These are phyloP conservation scores for Penicillium parvum DNA, from an alignment of 495 filamentous ascomycete species.

Conservation along the genomic window DNA sequence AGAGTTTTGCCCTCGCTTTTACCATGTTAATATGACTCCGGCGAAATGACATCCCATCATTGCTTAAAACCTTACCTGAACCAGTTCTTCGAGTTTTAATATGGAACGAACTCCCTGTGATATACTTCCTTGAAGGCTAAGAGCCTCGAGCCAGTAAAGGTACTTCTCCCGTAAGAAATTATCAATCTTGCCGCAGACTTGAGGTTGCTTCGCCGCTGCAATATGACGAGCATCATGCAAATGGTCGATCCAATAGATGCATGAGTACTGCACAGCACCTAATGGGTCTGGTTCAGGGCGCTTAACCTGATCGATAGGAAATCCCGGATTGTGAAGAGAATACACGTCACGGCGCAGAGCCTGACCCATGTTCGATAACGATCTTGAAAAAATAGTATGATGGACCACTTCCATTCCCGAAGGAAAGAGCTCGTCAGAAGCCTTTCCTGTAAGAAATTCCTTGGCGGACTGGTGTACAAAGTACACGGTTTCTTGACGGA, in stretches of 20 bases:
- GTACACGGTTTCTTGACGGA: constrained; percentile 24
- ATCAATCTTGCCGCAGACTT: constrained; percentile 11
- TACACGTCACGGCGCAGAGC: constrained; percentile 20
- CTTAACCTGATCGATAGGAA: not conserved
- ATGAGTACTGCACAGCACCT: constrained; percentile 24
- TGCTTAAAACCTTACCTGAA: constrained; percentile 9
- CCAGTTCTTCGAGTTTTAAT: constrained; percentile 5
- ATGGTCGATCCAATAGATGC: constrained; percentile 40
- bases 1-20: not conserved
- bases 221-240: constrained; percentile 2
- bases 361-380: constrained; percentile 16
- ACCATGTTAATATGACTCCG: not conserved
- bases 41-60: not conserved
- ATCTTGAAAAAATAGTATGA: constrained; percentile 25
- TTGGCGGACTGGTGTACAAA: constrained; percentile 45
- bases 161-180: constrained; percentile 23
- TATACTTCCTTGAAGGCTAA: constrained; percentile 24
- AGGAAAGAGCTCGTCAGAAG: constrained; percentile 12
- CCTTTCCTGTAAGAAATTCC: constrained; percentile 27
- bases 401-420: constrained; percentile 15
- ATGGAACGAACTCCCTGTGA: constrained; percentile 19
- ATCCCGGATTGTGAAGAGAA: constrained; percentile 7
- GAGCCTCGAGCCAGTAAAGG: constrained; percentile 37
- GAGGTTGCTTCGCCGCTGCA: not conserved
- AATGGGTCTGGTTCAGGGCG: constrained; percentile 12